A percentile compares a stretch with the other conserved stretches of the same genome.
Evolutionary conservation across 768 basidiomycete genomes (phyloP).

Genomic region (Trametes elegans): DNA sequence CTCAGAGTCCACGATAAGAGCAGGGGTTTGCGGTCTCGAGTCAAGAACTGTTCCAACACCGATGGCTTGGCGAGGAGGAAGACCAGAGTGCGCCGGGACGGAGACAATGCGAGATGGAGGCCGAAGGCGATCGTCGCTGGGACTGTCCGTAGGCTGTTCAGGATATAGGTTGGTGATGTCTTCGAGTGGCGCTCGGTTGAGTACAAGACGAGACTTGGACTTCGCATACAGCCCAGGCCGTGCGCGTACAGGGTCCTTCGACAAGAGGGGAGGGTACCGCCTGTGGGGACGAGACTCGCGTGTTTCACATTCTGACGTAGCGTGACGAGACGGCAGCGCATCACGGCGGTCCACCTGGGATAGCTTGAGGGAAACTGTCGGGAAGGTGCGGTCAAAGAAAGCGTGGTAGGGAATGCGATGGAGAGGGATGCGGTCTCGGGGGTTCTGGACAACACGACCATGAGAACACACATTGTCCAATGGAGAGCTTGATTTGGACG

Average conservation of each 20-base stretch:
- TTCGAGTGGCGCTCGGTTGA: constrained; percentile 2
- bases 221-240: background rate
- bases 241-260: background rate
- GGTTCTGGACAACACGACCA: constrained; percentile 11
- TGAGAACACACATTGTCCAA: constrained; percentile 10
- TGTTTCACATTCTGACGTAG: background rate
- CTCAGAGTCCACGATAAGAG: background rate
- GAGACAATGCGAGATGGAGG: background rate
- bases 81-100: background rate
- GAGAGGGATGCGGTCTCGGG: constrained; percentile 30
- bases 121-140: background rate
- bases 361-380: constrained; percentile 11
- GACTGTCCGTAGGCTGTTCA: background rate
- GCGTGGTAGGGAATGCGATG: constrained; percentile 30
- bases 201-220: background rate
- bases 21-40: background rate
- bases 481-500: background rate
- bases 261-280: constrained; percentile 10
- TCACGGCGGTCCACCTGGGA: background rate
- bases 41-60: background rate
- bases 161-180: constrained; percentile 14
- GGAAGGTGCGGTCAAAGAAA: constrained; percentile 30
- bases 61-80: background rate
- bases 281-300: background rate
- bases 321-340: too few species aligned